Conservation (phyloP, 2,329 filamentous ascomycete species). For the Chaetomium sp. region DNA sequence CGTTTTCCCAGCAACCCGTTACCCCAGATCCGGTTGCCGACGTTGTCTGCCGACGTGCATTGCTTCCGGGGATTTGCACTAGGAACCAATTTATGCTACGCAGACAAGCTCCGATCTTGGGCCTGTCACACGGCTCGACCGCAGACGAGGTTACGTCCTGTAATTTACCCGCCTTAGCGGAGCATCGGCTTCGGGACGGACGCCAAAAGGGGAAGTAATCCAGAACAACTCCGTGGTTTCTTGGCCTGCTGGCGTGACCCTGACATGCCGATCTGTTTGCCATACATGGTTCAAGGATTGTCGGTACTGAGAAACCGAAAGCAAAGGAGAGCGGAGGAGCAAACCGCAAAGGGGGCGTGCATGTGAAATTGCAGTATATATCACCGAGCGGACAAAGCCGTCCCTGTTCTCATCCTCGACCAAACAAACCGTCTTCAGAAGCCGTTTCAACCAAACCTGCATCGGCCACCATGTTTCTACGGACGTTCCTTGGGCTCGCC, state of each 20-base stretch:
- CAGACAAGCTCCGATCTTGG: constrained; percentile 5
- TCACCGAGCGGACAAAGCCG: neutral
- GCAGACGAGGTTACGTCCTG: neutral
- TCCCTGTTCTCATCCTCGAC: no score
- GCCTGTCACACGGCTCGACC: neutral
- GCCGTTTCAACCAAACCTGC: neutral
- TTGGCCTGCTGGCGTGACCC: neutral
- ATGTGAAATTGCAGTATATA: neutral
- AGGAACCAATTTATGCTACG: neutral
- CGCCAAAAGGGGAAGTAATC: constrained; percentile 8
- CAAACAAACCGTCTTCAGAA: no score
- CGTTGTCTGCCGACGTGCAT: constrained; percentile 5
- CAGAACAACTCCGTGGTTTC: neutral
- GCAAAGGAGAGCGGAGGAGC: neutral
- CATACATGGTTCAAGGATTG: neutral
- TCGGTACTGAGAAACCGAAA: neutral
- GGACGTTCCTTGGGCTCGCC: constrained; percentile 27
- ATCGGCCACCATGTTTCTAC: constrained; percentile 24
- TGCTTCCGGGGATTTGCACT: neutral
- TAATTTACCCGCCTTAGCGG: constrained; percentile 19
- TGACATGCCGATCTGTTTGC: neutral
- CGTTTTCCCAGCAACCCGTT: neutral
- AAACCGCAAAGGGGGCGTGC: neutral
- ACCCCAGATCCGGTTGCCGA: constrained; percentile 16
- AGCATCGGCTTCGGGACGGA: neutral